Evolutionary conservation across 805 yeast species (phyloP), one percentile per base, ranked within the genome.

Genomic region (Candida pseudofarinosa): DNA sequence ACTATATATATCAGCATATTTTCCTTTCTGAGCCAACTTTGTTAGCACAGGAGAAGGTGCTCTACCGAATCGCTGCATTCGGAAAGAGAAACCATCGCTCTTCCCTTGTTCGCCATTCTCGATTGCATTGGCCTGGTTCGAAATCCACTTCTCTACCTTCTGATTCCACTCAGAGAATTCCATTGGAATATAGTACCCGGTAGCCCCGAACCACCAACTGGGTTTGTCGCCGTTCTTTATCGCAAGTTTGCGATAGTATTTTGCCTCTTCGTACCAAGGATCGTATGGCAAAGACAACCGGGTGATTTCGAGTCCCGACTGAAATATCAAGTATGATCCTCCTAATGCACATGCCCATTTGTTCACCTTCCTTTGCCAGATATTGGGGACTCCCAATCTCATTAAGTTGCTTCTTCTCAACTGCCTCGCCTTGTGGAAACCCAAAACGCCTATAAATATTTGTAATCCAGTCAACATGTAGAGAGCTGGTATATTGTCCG

Each of bases 191-290:
- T 65, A 71, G 56, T 72, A 75, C 33, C 74, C 73, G 47, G 68
- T 59, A 3, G 88, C 87, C 0, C 90, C 90, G 57, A 76, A 80
- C 89, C 89, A 84, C 60, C 71, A 66, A 36, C 74, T 73, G 2
- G 77, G 74, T 28, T 62, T 63, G 42, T 68, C 67, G 4, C 85
- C 81, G 37, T 67, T 67, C 37, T 67, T 63, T 20, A 63, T 63
- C 1, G 83, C 84, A 44, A 71, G 57, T 15, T 62, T 63, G 32
- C 88, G 73, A 28, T 79, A 83, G 14, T 56, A 53, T 37, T 60
- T 69, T 2, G 88, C 86, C 53, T 84, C 88, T 26, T 80, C 87
- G 19, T 62, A 70, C 90, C 90, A 84, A 7, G 90, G 90, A 54
- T 84, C 90, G 38, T 60, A 57, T 1, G 73, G 67, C 10, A 64